Percentiles rank a stretch among this genome's conserved stretches.
phyloP scores from a whole-genome alignment of 148 eudicot genomes.

The Rhododendron williamsianum region DNA sequence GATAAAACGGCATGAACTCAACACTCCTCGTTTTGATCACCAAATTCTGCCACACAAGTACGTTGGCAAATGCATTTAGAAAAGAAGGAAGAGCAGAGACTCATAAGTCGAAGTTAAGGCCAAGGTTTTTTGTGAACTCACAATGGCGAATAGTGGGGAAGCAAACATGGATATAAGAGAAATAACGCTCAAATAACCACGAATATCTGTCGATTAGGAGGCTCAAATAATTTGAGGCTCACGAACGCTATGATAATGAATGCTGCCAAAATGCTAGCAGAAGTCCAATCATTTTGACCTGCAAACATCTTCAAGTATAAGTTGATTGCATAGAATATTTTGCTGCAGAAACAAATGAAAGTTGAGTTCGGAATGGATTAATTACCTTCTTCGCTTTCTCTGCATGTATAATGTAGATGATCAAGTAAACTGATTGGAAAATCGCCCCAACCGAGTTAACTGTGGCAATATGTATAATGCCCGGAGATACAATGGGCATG shows the following conservation, averaged over 20 bases:
- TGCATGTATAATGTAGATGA: conserved; percentile 32
- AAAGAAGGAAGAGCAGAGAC: background rate
- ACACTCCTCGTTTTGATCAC: conserved; percentile 47
- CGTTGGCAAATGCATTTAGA: background rate
- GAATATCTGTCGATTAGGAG: conserved; percentile 30
- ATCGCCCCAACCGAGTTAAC: conserved; percentile 43
- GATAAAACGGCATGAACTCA: conserved; percentile 49
- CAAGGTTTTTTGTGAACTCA: conserved; percentile 12
- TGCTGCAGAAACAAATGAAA: background rate
- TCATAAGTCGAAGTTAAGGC: background rate
- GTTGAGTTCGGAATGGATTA: background rate
- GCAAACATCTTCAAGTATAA: conserved; percentile 1
- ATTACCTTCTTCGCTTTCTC: conserved; percentile 32
- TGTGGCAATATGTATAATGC: conserved; percentile 28
- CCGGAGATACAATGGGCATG: conserved; percentile 38
- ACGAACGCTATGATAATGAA: conserved; percentile 27
- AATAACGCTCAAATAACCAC: conserved; percentile 36
- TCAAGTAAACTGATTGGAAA: conserved; percentile 33
- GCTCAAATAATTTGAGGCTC: conserved; percentile 32
- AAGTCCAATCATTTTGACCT: conserved; percentile 39
- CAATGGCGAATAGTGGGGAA: conserved; percentile 49
- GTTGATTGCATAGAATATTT: background rate
- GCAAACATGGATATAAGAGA: conserved; percentile 58
- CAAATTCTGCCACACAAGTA: conserved; percentile 33
- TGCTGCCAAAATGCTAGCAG: conserved; percentile 23